Conservation (phyloP, 495 filamentous ascomycete genomes). For the Podospora anserina region DNA sequence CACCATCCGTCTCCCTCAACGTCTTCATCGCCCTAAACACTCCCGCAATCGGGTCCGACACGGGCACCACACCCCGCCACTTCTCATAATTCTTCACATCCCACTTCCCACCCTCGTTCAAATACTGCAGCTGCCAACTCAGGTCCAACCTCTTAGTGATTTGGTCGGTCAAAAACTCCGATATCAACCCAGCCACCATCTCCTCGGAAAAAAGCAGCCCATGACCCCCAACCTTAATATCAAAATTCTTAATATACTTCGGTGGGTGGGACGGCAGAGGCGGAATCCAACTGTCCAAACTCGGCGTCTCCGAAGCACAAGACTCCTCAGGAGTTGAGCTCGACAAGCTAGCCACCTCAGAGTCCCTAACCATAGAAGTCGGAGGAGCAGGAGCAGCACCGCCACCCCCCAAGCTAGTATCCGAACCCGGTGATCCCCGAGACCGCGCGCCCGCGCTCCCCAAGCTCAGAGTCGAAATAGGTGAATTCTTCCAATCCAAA, state of each 20-base stretch:
- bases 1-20: slow-evolving; percentile 78
- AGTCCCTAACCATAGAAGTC: too few relatives aligned
- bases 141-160: slow-evolving; percentile 74
- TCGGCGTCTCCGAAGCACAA: slow-evolving; percentile 25
- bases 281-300: slow-evolving; percentile 35
- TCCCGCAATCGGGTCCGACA: slow-evolving; percentile 70
- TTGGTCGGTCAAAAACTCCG: slow-evolving; percentile 71
- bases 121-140: slow-evolving; percentile 85
- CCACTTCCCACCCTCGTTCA: slow-evolving; percentile 90
- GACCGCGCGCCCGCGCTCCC: too few relatives aligned
- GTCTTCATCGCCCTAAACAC: slow-evolving; percentile 87
- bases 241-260: slow-evolving; percentile 63
- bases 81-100: slow-evolving; percentile 95
- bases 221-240: slow-evolving; percentile 77
- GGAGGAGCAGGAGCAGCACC: too few relatives aligned
- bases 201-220: slow-evolving; percentile 77
- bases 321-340: too few relatives aligned
- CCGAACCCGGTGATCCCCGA: too few relatives aligned
- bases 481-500: too few relatives aligned
- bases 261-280: slow-evolving; percentile 39
- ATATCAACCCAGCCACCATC: slow-evolving; percentile 74
- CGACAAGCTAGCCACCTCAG: too few relatives aligned
- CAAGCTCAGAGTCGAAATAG: too few relatives aligned
- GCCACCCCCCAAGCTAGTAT: too few relatives aligned
- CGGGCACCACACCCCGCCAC: slow-evolving; percentile 74